These are phyloP conservation scores for Immersiella caudata DNA, from an alignment of 495 filamentous ascomycete species.

Conservation along the genomic window DNA sequence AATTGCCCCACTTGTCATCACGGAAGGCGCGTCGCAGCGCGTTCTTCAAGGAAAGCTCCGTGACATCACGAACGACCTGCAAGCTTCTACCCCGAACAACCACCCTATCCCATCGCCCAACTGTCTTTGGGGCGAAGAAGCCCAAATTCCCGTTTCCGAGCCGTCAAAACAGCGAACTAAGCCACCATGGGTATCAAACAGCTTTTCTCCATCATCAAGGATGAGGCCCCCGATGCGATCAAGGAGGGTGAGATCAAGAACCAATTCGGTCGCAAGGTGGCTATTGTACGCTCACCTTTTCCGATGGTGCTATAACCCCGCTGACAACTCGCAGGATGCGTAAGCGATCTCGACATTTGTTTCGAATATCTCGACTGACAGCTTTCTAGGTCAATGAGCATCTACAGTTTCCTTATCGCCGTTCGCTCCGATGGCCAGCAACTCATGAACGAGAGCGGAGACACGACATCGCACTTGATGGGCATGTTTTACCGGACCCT, in stretches of 20 bases:
- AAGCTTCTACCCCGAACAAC: not conserved
- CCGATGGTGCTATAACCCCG: not conserved
- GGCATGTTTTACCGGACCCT: conserved; percentile 99
- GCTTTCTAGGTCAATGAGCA: conserved; percentile 82
- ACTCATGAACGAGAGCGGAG: conserved; percentile 88
- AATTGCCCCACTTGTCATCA: conserved; percentile 32
- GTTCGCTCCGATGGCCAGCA: conserved; percentile 96
- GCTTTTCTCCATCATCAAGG: conserved; percentile 83
- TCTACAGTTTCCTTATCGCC: conserved; percentile 97
- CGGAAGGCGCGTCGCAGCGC: conserved; percentile 32
- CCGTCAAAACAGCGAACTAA: not conserved
- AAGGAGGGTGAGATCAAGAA: conserved; percentile 97
- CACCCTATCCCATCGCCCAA: not conserved
- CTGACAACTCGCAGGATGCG: conserved; percentile 68
- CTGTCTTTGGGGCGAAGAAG: not conserved
- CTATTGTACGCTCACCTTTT: conserved; percentile 68
- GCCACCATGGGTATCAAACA: conserved; percentile 85
- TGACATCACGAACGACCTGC: conserved; percentile 33
- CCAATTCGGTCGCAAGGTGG: conserved; percentile 96
- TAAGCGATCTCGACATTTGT: conserved; percentile 46
- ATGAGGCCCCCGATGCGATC: conserved; percentile 90
- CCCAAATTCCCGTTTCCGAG: not conserved
- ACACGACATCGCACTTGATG: conserved; percentile 97
- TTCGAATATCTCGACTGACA: conserved; percentile 4
- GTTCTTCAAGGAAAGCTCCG: conserved; percentile 17